Evolutionary conservation across 345 rosid species (phyloP), one percentile per base, ranked within the genome.

Genomic region (Rhodamnia argentea): DNA sequence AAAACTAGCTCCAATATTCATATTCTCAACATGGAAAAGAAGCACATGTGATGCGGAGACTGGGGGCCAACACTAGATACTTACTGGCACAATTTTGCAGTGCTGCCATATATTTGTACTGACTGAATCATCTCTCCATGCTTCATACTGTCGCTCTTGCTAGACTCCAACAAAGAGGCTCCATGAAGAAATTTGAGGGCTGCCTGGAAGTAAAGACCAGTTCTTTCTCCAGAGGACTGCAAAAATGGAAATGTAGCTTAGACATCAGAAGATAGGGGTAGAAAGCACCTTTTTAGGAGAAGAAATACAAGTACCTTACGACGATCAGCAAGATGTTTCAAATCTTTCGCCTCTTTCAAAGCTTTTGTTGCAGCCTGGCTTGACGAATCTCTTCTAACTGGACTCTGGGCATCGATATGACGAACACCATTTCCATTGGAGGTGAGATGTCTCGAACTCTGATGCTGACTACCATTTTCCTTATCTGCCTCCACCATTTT

Each of bases 1-100:
- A 32, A 70, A 37, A 70, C 47, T 18, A 70, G 81, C 81, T 70
- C 42, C 14, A 9, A 50, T 83, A 50, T 40, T 83, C 60, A 53
- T 27, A 83, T 56, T 83, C 42, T 83, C 50, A 18, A 83, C 26
- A 83, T 83, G 13, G 51, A 83, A 56, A 83, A 32, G 56, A 53
- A 51, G 53, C 82, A 44, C 26, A 10, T 18, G 13, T 18, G 15
- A 26, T 85, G 75, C 83, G 52, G 27, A 78, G 83, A 16, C 29
- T 22, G 29, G 42, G 76, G 53, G 27, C 22, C 58, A 42, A 44
- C 52, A 55, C 20, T 42, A 84, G 32, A 84, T 60, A 93, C 95
- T 96, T 95, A 98, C 99, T 95, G 96, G 98, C 94, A 98, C 82
- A 98, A 95, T 85, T 95, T 93, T 76, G 98, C 99, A 29, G 99